These are phyloP conservation scores for Oryza coarctata DNA, from an alignment of 176 grass and related monocot genomes.

Conservation along the genomic window DNA sequence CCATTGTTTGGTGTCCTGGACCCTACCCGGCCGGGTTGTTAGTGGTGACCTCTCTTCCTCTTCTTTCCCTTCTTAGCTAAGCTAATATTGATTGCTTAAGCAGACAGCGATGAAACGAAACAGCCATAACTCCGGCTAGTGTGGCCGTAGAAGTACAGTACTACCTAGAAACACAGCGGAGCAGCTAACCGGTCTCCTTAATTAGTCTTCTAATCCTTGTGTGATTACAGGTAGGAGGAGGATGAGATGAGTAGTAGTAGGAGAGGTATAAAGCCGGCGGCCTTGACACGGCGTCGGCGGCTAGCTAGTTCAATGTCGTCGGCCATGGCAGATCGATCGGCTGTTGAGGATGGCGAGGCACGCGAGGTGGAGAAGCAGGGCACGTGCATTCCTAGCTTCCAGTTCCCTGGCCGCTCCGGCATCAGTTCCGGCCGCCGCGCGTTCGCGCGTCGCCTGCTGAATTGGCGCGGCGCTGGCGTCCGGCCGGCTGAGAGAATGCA, in stretches of 20 bases:
- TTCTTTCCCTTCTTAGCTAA: background rate
- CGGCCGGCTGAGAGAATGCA: constrained; percentile 12
- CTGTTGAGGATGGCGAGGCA: constrained; percentile 34
- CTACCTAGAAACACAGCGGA: background rate
- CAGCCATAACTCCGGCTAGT: background rate
- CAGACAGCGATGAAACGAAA: background rate
- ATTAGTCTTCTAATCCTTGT: constrained; percentile 19
- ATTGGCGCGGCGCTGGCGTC: too few species aligned
- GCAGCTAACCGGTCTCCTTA: background rate
- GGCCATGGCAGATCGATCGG: background rate
- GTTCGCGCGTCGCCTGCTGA: too few species aligned
- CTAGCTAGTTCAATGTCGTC: background rate
- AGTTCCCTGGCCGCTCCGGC: background rate
- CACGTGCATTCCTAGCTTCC: constrained; percentile 40
- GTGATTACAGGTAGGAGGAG: constrained; percentile 8
- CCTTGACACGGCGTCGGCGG: background rate
- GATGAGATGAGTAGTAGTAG: background rate
- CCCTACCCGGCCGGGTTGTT: constrained; percentile 18
- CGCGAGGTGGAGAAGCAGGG: constrained; percentile 70
- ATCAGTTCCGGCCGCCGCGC: background rate
- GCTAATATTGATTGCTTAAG: background rate
- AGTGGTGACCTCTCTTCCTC: background rate
- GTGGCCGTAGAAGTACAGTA: background rate
- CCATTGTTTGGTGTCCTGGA: constrained; percentile 4
- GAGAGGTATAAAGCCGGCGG: background rate